phyloP scores from a whole-genome alignment of 75 land plant genomes.

The Pinus taeda region DNA sequence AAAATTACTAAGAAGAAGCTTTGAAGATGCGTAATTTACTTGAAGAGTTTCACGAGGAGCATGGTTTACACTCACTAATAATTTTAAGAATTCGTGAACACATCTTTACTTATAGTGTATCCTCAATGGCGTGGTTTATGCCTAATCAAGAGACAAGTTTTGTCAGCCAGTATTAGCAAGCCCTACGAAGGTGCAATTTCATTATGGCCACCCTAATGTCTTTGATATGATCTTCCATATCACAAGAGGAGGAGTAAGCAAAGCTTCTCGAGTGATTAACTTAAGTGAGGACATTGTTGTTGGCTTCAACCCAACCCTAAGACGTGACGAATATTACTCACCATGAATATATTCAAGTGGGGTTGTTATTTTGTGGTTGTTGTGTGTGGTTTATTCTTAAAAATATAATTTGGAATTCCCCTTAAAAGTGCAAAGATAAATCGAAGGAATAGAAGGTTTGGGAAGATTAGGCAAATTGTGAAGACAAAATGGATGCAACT shows the following conservation, averaged over 20 bases:
- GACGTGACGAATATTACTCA: too few species aligned
- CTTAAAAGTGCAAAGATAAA: too few species aligned
- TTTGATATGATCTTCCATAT: slow-evolving; percentile 86
- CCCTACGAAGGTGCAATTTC: slow-evolving; percentile 87
- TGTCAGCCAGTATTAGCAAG: slow-evolving; percentile 85
- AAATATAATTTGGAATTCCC: too few species aligned
- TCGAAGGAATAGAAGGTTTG: too few species aligned
- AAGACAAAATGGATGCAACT: too few species aligned
- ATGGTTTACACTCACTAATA: slow-evolving; percentile 79
- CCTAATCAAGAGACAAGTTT: slow-evolving; percentile 93
- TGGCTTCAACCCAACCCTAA: too few species aligned
- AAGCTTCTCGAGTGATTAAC: slow-evolving; percentile 5
- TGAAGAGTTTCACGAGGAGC: slow-evolving; percentile 87
- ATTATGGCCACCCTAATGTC: slow-evolving; percentile 89
- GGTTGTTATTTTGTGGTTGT: too few species aligned
- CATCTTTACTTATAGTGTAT: slow-evolving; percentile 46
- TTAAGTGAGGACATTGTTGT: too few species aligned
- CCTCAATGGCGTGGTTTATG: slow-evolving; percentile 98
- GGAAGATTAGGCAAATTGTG: too few species aligned
- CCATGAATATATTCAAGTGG: too few species aligned
- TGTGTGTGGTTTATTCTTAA: too few species aligned
- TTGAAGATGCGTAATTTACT: slow-evolving; percentile 92
- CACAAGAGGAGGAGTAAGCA: slow-evolving; percentile 91
- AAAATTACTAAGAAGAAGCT: slow-evolving; percentile 96
- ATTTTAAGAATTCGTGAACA: slow-evolving; percentile 87